Evolutionary conservation across 2,329 filamentous ascomycete genomes (phyloP), one percentile per base, ranked within the genome.

Genomic region (Fusarium mangiferae): DNA sequence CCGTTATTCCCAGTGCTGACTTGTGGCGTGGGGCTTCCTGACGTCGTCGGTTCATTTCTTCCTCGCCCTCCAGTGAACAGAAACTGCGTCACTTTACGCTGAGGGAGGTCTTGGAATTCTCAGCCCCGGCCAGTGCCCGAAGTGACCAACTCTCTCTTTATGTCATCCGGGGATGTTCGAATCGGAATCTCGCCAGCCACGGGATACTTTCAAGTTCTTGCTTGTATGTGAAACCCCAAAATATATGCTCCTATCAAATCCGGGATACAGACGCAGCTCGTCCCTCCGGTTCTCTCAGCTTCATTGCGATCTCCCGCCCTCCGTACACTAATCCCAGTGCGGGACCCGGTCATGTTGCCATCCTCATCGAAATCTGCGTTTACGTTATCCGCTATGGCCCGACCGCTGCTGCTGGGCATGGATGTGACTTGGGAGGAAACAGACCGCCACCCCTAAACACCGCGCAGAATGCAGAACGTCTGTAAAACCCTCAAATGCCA

Each of bases 311-410:
- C 84, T 62, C 89, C 85, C 46, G 88, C 87, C 65, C 88, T 87
- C 30, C 90, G 91, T 5, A 89, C 91, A 14, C 91, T 61, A 90
- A 90, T 48, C 91, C 91, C 26, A 92, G 84, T 60, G 6, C 79
- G 83, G 15, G 78, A 77, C 3, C 78, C 81, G 72, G 93, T 92
- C 89, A 92, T 95, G 79, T 96, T 95, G 6, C 94, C 94, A 14
- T 95, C 88, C 71, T 89, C 91, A 76, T 96, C 93, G 81, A 96
- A 93, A 79, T 91, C 97, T 75, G 97, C 90, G 72, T 92, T 87
- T 80, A 97, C 91, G 78, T 98, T 98, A 63, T 98, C 95, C 14
- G 94, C 93, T n/a, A 95, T 98, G 79, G 98, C 95, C 93, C 93
- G 95, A 0, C 93, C 93, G 0, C 89, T 89, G 56, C 92, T 94